Conservation (phyloP, 2,329 filamentous ascomycete genomes). For the Ophidiomyces ophidiicola region DNA sequence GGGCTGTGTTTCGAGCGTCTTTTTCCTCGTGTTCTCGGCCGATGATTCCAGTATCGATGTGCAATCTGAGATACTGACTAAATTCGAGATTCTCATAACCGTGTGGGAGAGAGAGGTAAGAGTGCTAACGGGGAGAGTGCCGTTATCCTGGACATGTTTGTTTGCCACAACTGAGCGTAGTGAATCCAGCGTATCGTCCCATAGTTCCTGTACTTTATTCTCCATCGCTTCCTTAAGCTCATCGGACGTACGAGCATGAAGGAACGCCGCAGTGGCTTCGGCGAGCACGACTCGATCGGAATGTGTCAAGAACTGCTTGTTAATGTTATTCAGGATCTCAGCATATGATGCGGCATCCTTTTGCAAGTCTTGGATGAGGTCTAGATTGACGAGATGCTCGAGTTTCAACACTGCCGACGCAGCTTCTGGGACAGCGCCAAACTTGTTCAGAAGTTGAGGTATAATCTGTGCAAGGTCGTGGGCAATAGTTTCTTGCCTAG, state of each 20-base stretch:
- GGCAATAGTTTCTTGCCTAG: slow-evolving; percentile 61
- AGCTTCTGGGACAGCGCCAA: slow-evolving; percentile 75
- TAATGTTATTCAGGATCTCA: slow-evolving; percentile 76
- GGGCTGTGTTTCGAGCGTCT: slow-evolving; percentile 29
- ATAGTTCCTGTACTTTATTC: slow-evolving; percentile 64
- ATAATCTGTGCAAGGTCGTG: slow-evolving; percentile 66
- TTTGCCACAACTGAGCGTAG: slow-evolving; percentile 60
- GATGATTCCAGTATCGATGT: slow-evolving; percentile 58
- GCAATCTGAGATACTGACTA: slow-evolving; percentile 68
- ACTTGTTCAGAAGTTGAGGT: slow-evolving; percentile 80
- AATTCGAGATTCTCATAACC: slow-evolving; percentile 65
- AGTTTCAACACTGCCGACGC: slow-evolving; percentile 75
- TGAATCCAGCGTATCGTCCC: slow-evolving; percentile 69
- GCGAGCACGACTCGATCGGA: slow-evolving; percentile 72
- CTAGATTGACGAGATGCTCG: slow-evolving; percentile 74
- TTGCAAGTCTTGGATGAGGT: slow-evolving; percentile 76
- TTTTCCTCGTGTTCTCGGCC: slow-evolving; percentile 27
- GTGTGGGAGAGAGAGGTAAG: slow-evolving; percentile 62
- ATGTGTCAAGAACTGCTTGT: slow-evolving; percentile 87
- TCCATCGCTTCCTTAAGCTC: slow-evolving; percentile 80
- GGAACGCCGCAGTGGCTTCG: slow-evolving; percentile 68
- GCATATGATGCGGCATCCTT: slow-evolving; percentile 74
- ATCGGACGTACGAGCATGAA: slow-evolving; percentile 75
- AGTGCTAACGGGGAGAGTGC: slow-evolving; percentile 47
- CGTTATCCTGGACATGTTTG: slow-evolving; percentile 38